Evolutionary conservation across 768 basidiomycete species (phyloP), one percentile per base, ranked within the genome.

Genomic region (Daedaleopsis nitida): DNA sequence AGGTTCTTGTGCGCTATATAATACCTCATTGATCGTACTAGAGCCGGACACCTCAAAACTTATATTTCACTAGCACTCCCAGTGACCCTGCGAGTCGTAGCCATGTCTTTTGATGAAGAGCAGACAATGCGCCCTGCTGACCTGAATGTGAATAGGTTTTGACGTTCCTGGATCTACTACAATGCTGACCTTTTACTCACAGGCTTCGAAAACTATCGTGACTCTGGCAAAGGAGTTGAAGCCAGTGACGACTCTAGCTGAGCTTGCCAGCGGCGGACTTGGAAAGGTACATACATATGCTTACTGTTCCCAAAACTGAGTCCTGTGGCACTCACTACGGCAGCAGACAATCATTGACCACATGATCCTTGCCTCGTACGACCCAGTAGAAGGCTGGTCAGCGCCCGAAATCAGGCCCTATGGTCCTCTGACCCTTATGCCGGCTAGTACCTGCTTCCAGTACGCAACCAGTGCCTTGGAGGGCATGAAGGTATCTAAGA

Each of bases 371-470:
- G 76, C 81, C 24, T 78, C 80, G 21, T 90, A 84, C 74, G 79
- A 87, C 51, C 86, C 87, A 0, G 65, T 70, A 17, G 78, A 73
- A 3, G 90, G 90, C 9, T 92, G 91, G 90, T 83, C 82, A 5
- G 75, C 79, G 1, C 91, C 91, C 0, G 83, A 88, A 66, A 89
- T 92, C 68, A 86, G 83, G 66, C 89, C 89, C 0, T 91, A 88
- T 65, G 84, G 75, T 5, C 84, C 85, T 5, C 70, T 90, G 43
- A 64, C 69, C 11, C 75, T 90, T 16, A 86, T 89, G 65, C 88
- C 88, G 5, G 68, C 75, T 2, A 73, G 76, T 50, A 77, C 81
- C 3, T 79, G 80, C 58, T 78, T 90, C 57, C 88, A 89, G 62
- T 89, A 89, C 66, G 82, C 82, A n/a, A 67, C 76, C 5, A 79